Conservation (phyloP, 78 protist genomes). For the Diacronema lutheri region DNA sequence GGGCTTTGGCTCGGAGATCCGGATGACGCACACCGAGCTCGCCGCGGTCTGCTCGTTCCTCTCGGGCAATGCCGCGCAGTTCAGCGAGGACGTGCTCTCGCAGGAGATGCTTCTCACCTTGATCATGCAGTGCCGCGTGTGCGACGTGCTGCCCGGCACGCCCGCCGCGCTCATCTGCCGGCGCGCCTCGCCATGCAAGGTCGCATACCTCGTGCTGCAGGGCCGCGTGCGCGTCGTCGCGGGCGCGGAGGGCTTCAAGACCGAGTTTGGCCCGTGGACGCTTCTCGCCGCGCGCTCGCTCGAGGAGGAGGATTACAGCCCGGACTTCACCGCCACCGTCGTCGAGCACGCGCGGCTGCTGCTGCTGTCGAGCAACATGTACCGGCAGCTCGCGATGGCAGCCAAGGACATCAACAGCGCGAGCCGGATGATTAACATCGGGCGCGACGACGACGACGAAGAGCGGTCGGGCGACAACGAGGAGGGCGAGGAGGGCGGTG, state of each 20-base stretch:
- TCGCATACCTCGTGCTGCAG: conserved; percentile 48
- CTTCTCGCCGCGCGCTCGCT: not conserved
- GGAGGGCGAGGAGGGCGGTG: too few relatives aligned
- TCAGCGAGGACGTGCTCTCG: not conserved
- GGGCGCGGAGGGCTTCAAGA: conserved; percentile 61
- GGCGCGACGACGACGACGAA: too few relatives aligned
- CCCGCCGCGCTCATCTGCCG: conserved; percentile 17
- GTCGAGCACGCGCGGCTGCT: not conserved
- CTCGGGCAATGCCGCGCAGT: not conserved
- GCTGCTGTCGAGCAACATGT: not conserved
- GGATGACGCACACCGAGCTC: not conserved
- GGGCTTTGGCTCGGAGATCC: too few relatives aligned
- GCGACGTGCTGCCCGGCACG: too few relatives aligned
- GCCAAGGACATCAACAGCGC: too few relatives aligned
- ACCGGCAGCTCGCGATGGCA: not conserved
- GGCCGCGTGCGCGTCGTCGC: conserved; percentile 59
- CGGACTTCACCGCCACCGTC: not conserved
- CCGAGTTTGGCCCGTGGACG: conserved; percentile 63
- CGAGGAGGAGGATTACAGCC: not conserved
- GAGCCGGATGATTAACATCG: too few relatives aligned
- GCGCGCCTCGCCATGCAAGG: conserved; percentile 12
- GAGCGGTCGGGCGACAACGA: too few relatives aligned
- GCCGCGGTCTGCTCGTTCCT: not conserved
- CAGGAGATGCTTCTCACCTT: too few relatives aligned
- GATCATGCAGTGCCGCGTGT: too few relatives aligned